These are phyloP conservation scores for Chytriomyces hyalinus DNA, from an alignment of 192 early-diverging fungal genomes.

Conservation along the genomic window DNA sequence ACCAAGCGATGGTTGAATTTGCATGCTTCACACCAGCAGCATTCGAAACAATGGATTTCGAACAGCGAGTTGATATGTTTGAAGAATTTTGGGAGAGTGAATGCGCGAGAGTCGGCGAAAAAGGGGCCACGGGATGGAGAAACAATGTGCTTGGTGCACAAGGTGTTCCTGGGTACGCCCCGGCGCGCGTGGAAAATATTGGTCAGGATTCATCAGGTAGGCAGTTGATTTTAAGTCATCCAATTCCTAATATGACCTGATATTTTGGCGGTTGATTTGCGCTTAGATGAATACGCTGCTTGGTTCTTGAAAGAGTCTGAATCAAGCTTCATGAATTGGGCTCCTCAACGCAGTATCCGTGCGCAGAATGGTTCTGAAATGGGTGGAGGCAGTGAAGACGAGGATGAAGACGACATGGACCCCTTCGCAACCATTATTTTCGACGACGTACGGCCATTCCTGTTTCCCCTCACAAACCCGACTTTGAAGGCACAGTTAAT, in stretches of 20 bases:
- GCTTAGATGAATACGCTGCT: slow-evolving; percentile 34
- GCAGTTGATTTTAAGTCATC: background rate
- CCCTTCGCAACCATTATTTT: slow-evolving; percentile 50
- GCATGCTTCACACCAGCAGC: slow-evolving; percentile 52
- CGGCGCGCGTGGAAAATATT: background rate
- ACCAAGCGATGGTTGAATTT: slow-evolving; percentile 57
- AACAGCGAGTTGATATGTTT: slow-evolving; percentile 48
- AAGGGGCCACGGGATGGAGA: slow-evolving; percentile 45
- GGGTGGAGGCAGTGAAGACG: background rate
- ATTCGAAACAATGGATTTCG: slow-evolving; percentile 28
- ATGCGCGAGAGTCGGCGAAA: slow-evolving; percentile 49
- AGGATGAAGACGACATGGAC: slow-evolving; percentile 34
- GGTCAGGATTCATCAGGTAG: background rate
- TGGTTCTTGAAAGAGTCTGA: slow-evolving; percentile 38
- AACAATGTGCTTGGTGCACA: slow-evolving; percentile 34
- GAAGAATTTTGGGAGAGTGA: slow-evolving; percentile 60
- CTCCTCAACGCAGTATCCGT: slow-evolving; percentile 25
- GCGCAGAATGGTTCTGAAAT: background rate
- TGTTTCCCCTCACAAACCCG: slow-evolving; percentile 37
- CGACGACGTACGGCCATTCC: slow-evolving; percentile 41
- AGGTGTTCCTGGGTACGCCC: slow-evolving; percentile 1
- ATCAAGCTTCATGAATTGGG: slow-evolving; percentile 35
- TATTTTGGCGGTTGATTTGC: background rate
- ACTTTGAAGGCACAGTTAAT: slow-evolving; percentile 31
- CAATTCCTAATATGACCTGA: background rate